phyloP scores from a whole-genome alignment of 2,329 filamentous ascomycete genomes.

The Monosporascus sp. region DNA sequence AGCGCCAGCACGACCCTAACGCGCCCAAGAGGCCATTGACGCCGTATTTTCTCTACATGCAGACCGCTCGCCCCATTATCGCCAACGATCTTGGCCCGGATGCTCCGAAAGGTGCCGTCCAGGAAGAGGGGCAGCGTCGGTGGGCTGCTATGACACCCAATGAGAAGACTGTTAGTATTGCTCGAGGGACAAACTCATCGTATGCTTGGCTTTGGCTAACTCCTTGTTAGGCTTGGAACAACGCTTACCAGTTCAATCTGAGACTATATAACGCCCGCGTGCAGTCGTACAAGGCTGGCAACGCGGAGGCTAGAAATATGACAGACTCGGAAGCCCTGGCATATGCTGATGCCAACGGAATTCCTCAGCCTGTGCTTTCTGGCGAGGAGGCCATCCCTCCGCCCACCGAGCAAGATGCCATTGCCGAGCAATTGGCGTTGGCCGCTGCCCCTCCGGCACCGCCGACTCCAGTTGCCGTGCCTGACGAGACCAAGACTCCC shows the following conservation, averaged over 20 bases:
- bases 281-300: slow-evolving; percentile 59
- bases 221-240: slow-evolving; percentile 50
- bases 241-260: slow-evolving; percentile 63
- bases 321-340: slow-evolving; percentile 52
- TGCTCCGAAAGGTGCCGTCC: slow-evolving; percentile 78
- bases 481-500: slow-evolving; percentile 50
- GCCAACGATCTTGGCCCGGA: slow-evolving; percentile 69
- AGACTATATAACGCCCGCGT: slow-evolving; percentile 61
- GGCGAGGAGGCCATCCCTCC: slow-evolving; percentile 33
- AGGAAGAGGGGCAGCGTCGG: slow-evolving; percentile 78
- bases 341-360: slow-evolving; percentile 55
- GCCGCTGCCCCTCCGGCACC: slow-evolving; percentile 27
- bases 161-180: slow-evolving; percentile 57
- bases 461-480: slow-evolving; percentile 25
- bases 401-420: slow-evolving; percentile 49
- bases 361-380: slow-evolving; percentile 48
- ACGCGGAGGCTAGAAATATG: slow-evolving; percentile 55
- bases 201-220: slow-evolving; percentile 9
- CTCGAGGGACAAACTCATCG: not conserved
- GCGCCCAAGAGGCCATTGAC: slow-evolving; percentile 91
- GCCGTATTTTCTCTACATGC: slow-evolving; percentile 92
- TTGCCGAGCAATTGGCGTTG: slow-evolving; percentile 54
- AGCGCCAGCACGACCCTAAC: slow-evolving; percentile 81
- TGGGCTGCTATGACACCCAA: slow-evolving; percentile 73
- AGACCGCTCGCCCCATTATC: slow-evolving; percentile 79